These are phyloP conservation scores for Saturnispora gosingensis DNA, from an alignment of 805 yeast species.

Conservation along the genomic window DNA sequence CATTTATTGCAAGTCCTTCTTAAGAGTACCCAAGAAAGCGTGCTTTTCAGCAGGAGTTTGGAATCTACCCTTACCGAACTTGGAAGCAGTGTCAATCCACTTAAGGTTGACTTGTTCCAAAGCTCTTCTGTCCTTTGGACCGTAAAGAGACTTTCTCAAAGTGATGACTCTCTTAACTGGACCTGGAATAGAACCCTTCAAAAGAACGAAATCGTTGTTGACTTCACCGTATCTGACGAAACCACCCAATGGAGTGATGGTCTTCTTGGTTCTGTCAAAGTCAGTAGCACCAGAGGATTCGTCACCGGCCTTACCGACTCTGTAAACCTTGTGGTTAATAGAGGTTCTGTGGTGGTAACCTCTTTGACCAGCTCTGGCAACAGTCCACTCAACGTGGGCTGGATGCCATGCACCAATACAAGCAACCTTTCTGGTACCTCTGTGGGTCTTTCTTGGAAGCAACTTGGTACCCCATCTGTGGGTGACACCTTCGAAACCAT, in stretches of 20 bases:
- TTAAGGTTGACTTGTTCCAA: slow-evolving; percentile 92
- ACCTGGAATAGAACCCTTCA: slow-evolving; percentile 99
- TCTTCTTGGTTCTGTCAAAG: slow-evolving; percentile 99
- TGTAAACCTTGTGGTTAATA: slow-evolving; percentile 99
- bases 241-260: slow-evolving; percentile 99
- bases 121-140: slow-evolving; percentile 97
- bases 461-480: slow-evolving; percentile 99
- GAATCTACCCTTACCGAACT: slow-evolving; percentile 99
- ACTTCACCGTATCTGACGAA: slow-evolving; percentile 98
- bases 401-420: slow-evolving; percentile 99
- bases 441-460: slow-evolving; percentile 99
- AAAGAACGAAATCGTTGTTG: slow-evolving; percentile 93
- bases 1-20: slow-evolving; percentile 70
- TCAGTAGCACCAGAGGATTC: slow-evolving; percentile 92
- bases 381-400: slow-evolving; percentile 98
- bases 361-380: slow-evolving; percentile 99
- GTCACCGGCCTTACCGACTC: slow-evolving; percentile 95
- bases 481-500: slow-evolving; percentile 99
- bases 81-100: slow-evolving; percentile 99
- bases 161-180: slow-evolving; percentile 99
- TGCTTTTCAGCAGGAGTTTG: slow-evolving; percentile 99
- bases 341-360: slow-evolving; percentile 99
- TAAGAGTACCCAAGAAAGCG: slow-evolving; percentile 98
- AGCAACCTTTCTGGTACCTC: slow-evolving; percentile 99
- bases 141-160: slow-evolving; percentile 96